Conservation (phyloP, 78 protist genomes). For the Dictyostelium discoideum region DNA sequence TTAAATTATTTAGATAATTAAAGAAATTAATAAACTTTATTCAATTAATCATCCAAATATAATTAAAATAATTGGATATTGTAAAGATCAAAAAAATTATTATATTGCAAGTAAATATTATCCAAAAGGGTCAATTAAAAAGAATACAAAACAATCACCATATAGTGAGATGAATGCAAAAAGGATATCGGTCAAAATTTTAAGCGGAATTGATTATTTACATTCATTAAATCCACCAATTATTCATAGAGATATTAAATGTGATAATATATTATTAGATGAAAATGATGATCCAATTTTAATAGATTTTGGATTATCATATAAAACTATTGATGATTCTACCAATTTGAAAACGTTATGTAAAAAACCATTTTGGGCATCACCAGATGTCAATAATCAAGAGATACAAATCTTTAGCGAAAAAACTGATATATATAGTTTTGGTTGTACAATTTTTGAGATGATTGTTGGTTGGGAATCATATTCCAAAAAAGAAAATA, state of each 20-base stretch:
- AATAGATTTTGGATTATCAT: not conserved
- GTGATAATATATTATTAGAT: constrained; percentile 62
- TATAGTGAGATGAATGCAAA: not conserved
- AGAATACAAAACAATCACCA: not conserved
- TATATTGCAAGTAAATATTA: not conserved
- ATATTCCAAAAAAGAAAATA: no score
- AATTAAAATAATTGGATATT: not conserved
- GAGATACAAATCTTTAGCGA: not conserved
- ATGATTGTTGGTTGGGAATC: not conserved
- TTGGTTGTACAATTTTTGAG: not conserved
- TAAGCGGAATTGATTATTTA: constrained; percentile 79
- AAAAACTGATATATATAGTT: not conserved
- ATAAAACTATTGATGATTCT: not conserved
- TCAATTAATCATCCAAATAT: not conserved
- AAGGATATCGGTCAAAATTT: constrained; percentile 53
- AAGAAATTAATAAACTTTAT: not conserved
- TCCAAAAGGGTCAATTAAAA: not conserved
- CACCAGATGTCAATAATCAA: not conserved
- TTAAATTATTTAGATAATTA: not conserved
- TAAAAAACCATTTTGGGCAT: not conserved
- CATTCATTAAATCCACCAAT: constrained; percentile 62
- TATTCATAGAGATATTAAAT: constrained; percentile 84
- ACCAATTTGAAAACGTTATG: not conserved
- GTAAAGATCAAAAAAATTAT: not conserved
- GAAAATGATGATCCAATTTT: not conserved